Percentiles rank a stretch among this genome's conserved stretches.
phyloP scores from a whole-genome alignment of 1,139 yeast genomes.

The Zygosaccharomyces pseudobailii region DNA sequence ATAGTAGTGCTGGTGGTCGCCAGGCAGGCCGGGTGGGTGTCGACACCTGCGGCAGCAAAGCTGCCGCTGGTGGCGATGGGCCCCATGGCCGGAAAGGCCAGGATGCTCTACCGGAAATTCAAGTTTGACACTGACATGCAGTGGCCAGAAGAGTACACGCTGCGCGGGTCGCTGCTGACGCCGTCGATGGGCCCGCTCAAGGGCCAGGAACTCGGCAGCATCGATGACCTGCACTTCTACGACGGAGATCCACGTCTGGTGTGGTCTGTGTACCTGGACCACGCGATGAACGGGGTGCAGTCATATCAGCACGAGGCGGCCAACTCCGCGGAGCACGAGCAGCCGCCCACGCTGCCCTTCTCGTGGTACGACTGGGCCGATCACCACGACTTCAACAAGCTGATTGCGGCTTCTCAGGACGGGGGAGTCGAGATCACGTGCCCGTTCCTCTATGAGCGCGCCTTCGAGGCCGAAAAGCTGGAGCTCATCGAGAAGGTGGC shows the following conservation, averaged over 20 bases:
- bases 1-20: constrained; percentile 1
- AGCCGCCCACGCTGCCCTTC: constrained; percentile 13
- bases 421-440: constrained; percentile 14
- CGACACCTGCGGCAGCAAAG: background rate
- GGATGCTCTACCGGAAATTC: constrained; percentile 17
- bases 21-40: background rate
- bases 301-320: constrained; percentile 1
- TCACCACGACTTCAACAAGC: constrained; percentile 22
- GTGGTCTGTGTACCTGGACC: constrained; percentile 22
- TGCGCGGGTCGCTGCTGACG: constrained; percentile 19
- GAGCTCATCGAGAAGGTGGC: constrained; percentile 7
- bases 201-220: constrained; percentile 12
- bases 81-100: constrained; percentile 5
- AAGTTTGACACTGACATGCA: constrained; percentile 15
- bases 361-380: constrained; percentile 32
- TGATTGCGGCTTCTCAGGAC: constrained; percentile 7
- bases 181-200: constrained; percentile 14
- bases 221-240: constrained; percentile 20
- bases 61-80: background rate
- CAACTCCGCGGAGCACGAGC: background rate
- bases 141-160: constrained; percentile 22
- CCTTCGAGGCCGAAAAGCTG: constrained; percentile 9
- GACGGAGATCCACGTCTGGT: constrained; percentile 27
- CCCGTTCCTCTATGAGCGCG: constrained; percentile 14
- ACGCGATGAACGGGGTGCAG: constrained; percentile 6